A percentile compares a stretch with the other conserved stretches of the same genome.
Conservation (phyloP, 345 rosid species). For the Citrus inodora region DNA sequence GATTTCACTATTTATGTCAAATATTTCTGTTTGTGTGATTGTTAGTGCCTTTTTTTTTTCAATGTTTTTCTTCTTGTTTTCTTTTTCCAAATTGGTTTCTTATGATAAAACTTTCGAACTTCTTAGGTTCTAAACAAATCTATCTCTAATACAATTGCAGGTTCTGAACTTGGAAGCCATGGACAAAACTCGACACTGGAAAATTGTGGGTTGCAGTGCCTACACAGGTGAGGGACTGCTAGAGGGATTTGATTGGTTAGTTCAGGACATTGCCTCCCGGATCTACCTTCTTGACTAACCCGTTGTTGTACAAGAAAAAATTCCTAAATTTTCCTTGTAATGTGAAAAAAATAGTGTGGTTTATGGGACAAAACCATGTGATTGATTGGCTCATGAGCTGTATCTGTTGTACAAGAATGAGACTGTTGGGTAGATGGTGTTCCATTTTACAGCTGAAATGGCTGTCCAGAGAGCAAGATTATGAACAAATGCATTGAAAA, state of each 20-base stretch:
- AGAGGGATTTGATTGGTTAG: conserved; percentile 91
- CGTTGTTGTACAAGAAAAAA: not conserved
- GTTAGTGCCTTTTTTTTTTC: not conserved
- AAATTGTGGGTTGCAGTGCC: conserved; percentile 85
- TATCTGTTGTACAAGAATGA: not conserved
- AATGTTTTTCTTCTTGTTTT: no score
- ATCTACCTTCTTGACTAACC: conserved; percentile 81
- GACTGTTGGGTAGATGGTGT: not conserved
- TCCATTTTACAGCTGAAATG: not conserved
- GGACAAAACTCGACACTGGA: conserved; percentile 90
- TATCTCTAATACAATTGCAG: conserved; percentile 27
- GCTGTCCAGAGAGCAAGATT: not conserved
- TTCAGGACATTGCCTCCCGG: conserved; percentile 88
- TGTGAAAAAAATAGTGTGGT: not conserved
- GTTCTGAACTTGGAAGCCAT: conserved; percentile 75
- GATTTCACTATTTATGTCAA: no score
- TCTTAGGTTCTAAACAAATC: not conserved
- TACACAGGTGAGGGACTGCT: conserved; percentile 85
- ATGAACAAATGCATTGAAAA: no score
- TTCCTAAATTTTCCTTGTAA: not conserved
- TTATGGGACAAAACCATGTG: not conserved
- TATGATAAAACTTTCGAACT: not conserved
- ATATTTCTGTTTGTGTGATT: no score
- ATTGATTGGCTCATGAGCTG: not conserved
- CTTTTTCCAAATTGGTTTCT: no score